Percentiles rank a stretch among this genome's conserved stretches.
Conservation (phyloP, 805 yeast species). For the Candida ipomoeae region DNA sequence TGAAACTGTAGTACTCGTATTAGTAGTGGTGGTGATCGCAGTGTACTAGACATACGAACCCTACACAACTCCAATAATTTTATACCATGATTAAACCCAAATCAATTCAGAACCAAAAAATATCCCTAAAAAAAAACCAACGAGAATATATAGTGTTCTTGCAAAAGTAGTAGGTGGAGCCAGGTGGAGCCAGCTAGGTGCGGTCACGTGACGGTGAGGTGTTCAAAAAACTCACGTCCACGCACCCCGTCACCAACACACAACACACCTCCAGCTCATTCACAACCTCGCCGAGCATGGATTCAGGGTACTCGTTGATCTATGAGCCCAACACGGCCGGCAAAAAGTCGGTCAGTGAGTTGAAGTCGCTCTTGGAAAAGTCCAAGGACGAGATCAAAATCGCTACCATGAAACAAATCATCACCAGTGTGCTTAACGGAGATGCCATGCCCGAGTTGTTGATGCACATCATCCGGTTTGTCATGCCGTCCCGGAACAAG, state of each 20-base stretch:
- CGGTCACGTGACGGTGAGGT: constrained; percentile 10
- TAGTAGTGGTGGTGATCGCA: no score
- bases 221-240: constrained; percentile 8
- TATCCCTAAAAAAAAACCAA: no score
- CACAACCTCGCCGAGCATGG: constrained; percentile 5
- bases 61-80: no score
- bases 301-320: constrained; percentile 68
- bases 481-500: constrained; percentile 93
- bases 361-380: constrained; percentile 75
- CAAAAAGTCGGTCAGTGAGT: constrained; percentile 65
- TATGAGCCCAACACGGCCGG: constrained; percentile 69
- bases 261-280: neutral
- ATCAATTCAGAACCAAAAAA: no score
- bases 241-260: neutral
- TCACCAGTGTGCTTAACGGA: constrained; percentile 85
- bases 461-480: constrained; percentile 95
- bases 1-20: no score
- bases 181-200: no score
- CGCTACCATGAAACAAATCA: constrained; percentile 82
- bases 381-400: constrained; percentile 86
- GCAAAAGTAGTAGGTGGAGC: no score
- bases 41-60: no score
- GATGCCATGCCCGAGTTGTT: constrained; percentile 87
- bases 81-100: no score
- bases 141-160: no score